Conservation (phyloP, 2,329 filamentous ascomycete genomes). For the Nannizziopsis barbatae region DNA sequence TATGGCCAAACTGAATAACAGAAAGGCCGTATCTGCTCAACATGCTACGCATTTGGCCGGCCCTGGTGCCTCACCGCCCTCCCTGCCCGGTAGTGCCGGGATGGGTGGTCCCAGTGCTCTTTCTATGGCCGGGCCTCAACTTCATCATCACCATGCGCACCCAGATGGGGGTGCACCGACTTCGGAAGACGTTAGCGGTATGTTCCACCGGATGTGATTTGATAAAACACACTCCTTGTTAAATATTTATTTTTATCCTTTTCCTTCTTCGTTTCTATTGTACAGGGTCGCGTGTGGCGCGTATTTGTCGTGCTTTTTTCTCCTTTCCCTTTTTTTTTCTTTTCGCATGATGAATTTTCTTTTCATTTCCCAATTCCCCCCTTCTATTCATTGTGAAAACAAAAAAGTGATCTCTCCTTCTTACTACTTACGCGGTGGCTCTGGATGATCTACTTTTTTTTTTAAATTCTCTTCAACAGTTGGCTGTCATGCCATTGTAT, state of each 20-base stretch:
- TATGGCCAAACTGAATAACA: slow-evolving; percentile 90
- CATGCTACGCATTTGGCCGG: slow-evolving; percentile 56
- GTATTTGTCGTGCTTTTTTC: slow-evolving; percentile 21
- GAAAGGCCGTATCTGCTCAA: slow-evolving; percentile 56
- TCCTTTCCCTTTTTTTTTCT: slow-evolving; percentile 27
- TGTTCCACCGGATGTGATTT: slow-evolving; percentile 86
- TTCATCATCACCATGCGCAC: slow-evolving; percentile 67
- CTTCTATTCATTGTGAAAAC: background rate
- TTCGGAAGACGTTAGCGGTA: slow-evolving; percentile 80
- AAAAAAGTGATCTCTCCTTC: slow-evolving; percentile 12
- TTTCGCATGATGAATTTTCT: slow-evolving; percentile 23
- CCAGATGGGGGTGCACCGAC: slow-evolving; percentile 49
- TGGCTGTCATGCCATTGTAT: background rate
- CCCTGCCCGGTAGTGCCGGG: slow-evolving; percentile 39
- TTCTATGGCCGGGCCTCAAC: slow-evolving; percentile 54
- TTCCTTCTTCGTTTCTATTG: slow-evolving; percentile 20
- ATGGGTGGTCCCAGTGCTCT: slow-evolving; percentile 44
- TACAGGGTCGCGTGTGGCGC: background rate
- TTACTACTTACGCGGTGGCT: slow-evolving; percentile 19
- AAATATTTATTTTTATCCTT: slow-evolving; percentile 21
- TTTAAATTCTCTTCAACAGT: background rate
- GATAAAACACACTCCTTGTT: slow-evolving; percentile 14
- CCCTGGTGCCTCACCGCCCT: slow-evolving; percentile 52
- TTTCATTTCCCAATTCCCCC: slow-evolving; percentile 2
- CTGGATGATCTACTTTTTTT: slow-evolving; percentile 14